These are phyloP conservation scores for Fusarium sp. DNA, from an alignment of 2,329 filamentous ascomycete species.

Conservation along the genomic window DNA sequence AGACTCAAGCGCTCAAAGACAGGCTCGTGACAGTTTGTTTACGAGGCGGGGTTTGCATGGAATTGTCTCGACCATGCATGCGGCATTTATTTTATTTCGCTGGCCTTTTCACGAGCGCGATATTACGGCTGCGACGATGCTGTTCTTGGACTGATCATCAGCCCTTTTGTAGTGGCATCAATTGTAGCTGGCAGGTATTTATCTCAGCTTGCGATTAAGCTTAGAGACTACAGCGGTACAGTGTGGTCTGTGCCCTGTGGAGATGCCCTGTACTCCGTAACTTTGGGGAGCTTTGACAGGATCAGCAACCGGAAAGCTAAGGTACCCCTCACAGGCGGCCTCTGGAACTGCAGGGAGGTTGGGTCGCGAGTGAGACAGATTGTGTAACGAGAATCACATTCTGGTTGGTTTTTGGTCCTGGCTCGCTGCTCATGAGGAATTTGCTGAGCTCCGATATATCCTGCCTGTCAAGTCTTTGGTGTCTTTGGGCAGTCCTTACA, in stretches of 20 bases:
- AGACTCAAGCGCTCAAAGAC: neutral
- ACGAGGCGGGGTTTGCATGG: neutral
- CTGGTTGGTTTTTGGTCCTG: too few relatives aligned
- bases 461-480: neutral
- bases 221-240: constrained; percentile 10
- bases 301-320: neutral
- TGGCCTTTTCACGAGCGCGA: neutral
- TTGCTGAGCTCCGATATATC: neutral
- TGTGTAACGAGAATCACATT: neutral
- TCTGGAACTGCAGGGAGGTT: neutral
- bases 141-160: constrained; percentile 14
- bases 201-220: neutral
- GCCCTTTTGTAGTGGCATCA: constrained; percentile 11
- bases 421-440: too few relatives aligned
- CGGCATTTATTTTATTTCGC: constrained; percentile 13
- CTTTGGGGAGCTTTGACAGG: neutral
- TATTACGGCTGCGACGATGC: neutral
- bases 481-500: neutral
- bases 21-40: neutral
- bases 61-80: neutral
- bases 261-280: neutral
- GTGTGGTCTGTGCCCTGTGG: constrained; percentile 10
- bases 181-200: constrained; percentile 18
- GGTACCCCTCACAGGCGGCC: neutral
- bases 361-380: neutral